Conservation (phyloP, 306 rosid species). For the Canavalia ensiformis region DNA sequence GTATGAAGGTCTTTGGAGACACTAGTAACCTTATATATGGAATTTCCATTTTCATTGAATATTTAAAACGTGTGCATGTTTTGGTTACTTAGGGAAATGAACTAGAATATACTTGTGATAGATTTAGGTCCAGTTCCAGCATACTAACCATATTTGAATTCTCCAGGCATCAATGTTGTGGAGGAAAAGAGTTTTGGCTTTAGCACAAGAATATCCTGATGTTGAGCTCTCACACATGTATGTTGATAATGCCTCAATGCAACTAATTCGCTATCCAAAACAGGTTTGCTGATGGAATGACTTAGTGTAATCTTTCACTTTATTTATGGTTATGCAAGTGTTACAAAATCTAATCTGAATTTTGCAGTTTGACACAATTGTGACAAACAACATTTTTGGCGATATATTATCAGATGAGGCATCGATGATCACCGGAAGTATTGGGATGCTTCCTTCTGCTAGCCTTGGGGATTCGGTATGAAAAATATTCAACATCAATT, state of each 20-base stretch:
- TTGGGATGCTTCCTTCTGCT: conserved; percentile 99
- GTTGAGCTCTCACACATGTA: conserved; percentile 97
- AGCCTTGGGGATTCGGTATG: conserved; percentile 87
- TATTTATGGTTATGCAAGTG: conserved; percentile 11
- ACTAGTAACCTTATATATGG: conserved; percentile 15
- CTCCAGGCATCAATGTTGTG: conserved; percentile 87
- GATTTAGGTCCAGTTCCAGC: conserved; percentile 31
- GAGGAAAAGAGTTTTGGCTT: conserved; percentile 79
- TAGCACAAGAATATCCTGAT: conserved; percentile 84
- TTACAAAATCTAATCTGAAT: conserved; percentile 43
- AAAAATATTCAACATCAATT: conserved; percentile 24
- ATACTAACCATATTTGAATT: conserved; percentile 35
- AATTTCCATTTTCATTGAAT: neutral
- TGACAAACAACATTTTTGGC: conserved; percentile 96
- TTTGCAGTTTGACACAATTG: conserved; percentile 87
- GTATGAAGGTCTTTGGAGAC: neutral
- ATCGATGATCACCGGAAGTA: conserved; percentile 97
- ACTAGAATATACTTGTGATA: conserved; percentile 15
- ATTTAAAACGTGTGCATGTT: conserved; percentile 24
- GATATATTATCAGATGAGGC: conserved; percentile 97
- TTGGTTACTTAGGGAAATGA: conserved; percentile 29
- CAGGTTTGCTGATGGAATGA: conserved; percentile 69
- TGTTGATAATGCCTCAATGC: conserved; percentile 96
- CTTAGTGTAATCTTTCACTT: conserved; percentile 45
- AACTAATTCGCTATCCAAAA: conserved; percentile 87